Conservation (phyloP, 2,329 filamentous ascomycete species). For the Ceratocystis colombiana region DNA sequence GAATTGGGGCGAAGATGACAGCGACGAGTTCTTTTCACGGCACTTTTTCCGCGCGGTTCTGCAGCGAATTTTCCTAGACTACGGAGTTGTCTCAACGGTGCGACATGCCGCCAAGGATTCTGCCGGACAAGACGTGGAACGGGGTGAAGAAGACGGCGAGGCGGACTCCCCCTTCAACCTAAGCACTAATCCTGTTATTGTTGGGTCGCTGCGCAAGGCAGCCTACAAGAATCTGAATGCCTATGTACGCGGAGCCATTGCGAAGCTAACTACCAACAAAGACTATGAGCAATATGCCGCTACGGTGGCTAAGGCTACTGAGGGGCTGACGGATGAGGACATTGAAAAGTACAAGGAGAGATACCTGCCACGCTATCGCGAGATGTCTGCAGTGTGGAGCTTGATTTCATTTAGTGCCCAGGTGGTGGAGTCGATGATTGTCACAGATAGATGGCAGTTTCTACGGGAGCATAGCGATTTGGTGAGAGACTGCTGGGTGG, state of each 20-base stretch:
- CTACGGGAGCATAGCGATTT: conserved; percentile 64
- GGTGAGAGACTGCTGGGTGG: conserved; percentile 73
- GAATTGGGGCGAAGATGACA: conserved; percentile 79
- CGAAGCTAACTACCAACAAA: conserved; percentile 54
- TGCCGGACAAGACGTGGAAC: conserved; percentile 26
- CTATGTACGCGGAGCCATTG: conserved; percentile 72
- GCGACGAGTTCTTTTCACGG: conserved; percentile 77
- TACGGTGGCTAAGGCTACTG: conserved; percentile 57
- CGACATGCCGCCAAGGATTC: conserved; percentile 32
- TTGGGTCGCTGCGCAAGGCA: conserved; percentile 71
- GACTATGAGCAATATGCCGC: conserved; percentile 50
- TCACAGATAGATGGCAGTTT: conserved; percentile 81
- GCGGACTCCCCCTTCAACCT: conserved; percentile 39
- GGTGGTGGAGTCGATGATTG: conserved; percentile 81
- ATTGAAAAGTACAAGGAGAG: conserved; percentile 58
- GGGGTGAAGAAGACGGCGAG: conserved; percentile 28
- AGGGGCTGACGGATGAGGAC: conserved; percentile 60
- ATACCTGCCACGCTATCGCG: conserved; percentile 60
- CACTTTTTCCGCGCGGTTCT: conserved; percentile 88
- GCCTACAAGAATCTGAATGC: conserved; percentile 65
- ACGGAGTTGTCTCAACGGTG: conserved; percentile 59
- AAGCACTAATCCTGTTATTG: conserved; percentile 69
- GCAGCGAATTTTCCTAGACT: conserved; percentile 85
- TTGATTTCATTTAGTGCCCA: conserved; percentile 92
- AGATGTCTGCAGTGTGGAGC: conserved; percentile 81